Evolutionary conservation across 2,329 filamentous ascomycete genomes (phyloP).

Genomic region (Clarireedia homoeocarpa): DNA sequence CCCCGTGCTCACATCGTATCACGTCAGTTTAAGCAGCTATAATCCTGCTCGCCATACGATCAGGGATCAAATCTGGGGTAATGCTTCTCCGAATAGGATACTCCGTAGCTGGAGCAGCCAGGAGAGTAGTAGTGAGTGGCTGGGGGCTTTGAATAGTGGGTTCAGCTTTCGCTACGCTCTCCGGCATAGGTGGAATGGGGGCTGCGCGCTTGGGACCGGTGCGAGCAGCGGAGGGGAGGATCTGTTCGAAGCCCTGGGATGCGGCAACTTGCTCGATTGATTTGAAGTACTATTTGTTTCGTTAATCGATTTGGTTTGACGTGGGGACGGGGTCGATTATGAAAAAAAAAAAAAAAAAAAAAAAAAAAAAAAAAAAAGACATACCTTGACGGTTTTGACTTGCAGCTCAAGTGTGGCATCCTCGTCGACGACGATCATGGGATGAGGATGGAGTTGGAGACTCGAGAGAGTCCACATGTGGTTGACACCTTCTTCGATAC

Average conservation of each 20-base stretch:
- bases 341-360: not conserved
- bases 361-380: slow-evolving; percentile 9
- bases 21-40: not conserved
- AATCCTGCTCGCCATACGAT: slow-evolving; percentile 30
- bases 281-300: slow-evolving; percentile 52
- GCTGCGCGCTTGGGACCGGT: slow-evolving; percentile 35
- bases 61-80: slow-evolving; percentile 53
- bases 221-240: slow-evolving; percentile 47
- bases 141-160: slow-evolving; percentile 46
- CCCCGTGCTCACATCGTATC: too few relatives aligned
- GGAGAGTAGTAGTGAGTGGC: slow-evolving; percentile 46
- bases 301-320: not conserved
- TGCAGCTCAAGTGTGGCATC: slow-evolving; percentile 67
- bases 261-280: slow-evolving; percentile 58
- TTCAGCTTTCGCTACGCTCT: slow-evolving; percentile 14
- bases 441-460: slow-evolving; percentile 72
- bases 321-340: not conserved
- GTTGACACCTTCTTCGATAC: slow-evolving; percentile 74
- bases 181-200: slow-evolving; percentile 16
- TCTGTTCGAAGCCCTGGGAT: slow-evolving; percentile 49
- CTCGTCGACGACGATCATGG: slow-evolving; percentile 77
- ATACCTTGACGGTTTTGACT: slow-evolving; percentile 62
- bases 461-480: slow-evolving; percentile 88
- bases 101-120: slow-evolving; percentile 47
- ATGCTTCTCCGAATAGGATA: slow-evolving; percentile 44